Conservation (phyloP, 805 yeast genomes). For the Blastobotrys robertii region DNA sequence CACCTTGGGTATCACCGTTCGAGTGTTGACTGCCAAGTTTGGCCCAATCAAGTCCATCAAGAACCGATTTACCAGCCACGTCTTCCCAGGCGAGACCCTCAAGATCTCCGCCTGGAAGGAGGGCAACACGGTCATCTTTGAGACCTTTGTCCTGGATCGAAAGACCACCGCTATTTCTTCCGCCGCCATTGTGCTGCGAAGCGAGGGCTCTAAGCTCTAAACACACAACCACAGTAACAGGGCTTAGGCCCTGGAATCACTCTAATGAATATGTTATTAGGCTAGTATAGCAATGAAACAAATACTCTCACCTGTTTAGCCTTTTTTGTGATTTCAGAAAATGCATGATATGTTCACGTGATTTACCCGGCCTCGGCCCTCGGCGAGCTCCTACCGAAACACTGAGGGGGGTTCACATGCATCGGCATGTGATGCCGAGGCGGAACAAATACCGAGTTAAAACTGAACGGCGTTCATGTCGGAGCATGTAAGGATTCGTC, state of each 20-base stretch:
- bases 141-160: constrained; percentile 72
- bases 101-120: constrained; percentile 77
- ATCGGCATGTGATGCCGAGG: too few species aligned
- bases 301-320: not conserved
- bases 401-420: too few species aligned
- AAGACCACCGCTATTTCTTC: constrained; percentile 68
- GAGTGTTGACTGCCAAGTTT: constrained; percentile 64
- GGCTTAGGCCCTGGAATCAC: not conserved
- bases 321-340: not conserved
- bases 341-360: not conserved
- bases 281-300: not conserved
- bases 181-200: constrained; percentile 64
- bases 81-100: constrained; percentile 89
- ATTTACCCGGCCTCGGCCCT: too few species aligned
- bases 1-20: constrained; percentile 72
- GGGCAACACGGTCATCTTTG: constrained; percentile 64
- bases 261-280: not conserved
- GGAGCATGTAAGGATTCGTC: too few species aligned
- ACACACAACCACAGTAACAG: not conserved
- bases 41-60: constrained; percentile 80
- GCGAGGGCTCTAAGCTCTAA: constrained; percentile 19
- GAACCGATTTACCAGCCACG: constrained; percentile 83
- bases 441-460: too few species aligned
- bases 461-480: too few species aligned
- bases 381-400: too few species aligned